A percentile compares a stretch with the other conserved stretches of the same genome.
These are phyloP conservation scores for Meira nashicola DNA, from an alignment of 1,284 basidiomycete species.

Conservation along the genomic window DNA sequence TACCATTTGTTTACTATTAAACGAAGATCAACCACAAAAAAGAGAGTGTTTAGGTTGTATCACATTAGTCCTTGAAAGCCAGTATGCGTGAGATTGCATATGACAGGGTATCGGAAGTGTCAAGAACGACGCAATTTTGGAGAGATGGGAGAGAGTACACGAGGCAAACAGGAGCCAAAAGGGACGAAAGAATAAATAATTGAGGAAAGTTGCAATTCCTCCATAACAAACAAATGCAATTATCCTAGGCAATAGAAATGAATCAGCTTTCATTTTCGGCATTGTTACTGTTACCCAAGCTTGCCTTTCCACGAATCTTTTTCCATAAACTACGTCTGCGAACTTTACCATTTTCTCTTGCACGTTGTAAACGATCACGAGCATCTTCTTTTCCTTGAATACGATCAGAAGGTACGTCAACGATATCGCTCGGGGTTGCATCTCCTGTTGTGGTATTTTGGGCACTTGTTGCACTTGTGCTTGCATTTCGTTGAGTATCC, in stretches of 20 bases:
- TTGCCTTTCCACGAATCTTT: conserved; percentile 9
- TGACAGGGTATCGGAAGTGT: too few relatives aligned
- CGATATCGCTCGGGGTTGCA: not conserved
- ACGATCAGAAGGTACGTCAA: conserved; percentile 7
- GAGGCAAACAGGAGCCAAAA: not conserved
- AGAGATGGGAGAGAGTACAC: not conserved
- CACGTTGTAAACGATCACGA: not conserved
- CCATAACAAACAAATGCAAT: not conserved
- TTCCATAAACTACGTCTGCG: conserved; percentile 3
- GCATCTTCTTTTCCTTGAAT: not conserved
- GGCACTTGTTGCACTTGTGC: not conserved
- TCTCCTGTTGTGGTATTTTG: not conserved
- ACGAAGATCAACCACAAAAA: too few relatives aligned
- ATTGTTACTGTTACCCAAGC: not conserved
- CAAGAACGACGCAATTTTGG: not conserved
- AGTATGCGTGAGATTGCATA: too few relatives aligned
- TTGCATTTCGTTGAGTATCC: not conserved
- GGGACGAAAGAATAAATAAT: not conserved
- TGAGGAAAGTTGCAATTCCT: not conserved
- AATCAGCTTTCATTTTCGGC: not conserved
- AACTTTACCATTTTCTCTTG: conserved; percentile 9
- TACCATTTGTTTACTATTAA: not conserved
- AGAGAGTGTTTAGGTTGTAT: too few relatives aligned
- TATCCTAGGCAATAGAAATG: not conserved
- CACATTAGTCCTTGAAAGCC: too few relatives aligned